Evolutionary conservation across 305 asterid genomes (phyloP).

Genomic region (Striga hermonthica): DNA sequence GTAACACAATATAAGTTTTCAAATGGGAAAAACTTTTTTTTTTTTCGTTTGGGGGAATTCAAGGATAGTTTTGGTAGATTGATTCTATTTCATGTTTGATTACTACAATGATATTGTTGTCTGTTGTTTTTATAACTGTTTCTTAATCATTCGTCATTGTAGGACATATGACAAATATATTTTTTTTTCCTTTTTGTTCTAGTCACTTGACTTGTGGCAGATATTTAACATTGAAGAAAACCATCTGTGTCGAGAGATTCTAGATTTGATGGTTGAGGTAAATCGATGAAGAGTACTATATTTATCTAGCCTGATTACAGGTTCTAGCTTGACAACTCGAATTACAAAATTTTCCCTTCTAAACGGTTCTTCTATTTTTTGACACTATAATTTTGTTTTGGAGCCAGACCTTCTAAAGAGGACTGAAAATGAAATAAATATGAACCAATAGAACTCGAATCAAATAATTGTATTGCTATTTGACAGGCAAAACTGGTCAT

Average conservation of each 20-base stretch:
- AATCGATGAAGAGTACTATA: background rate
- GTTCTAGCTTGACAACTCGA: too few relatives aligned
- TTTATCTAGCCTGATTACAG: too few relatives aligned
- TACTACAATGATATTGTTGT: conserved; percentile 21
- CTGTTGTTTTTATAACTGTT: conserved; percentile 12
- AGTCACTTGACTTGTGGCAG: background rate
- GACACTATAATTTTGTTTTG: too few relatives aligned
- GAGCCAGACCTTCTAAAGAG: background rate
- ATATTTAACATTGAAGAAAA: background rate
- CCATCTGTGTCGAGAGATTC: too few relatives aligned
- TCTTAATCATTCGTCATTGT: conserved; percentile 26
- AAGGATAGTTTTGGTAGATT: conserved; percentile 16
- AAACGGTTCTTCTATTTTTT: too few relatives aligned
- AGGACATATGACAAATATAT: background rate
- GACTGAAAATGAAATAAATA: background rate
- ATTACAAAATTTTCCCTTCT: too few relatives aligned
- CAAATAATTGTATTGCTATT: conserved; percentile 32
- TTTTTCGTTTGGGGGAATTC: background rate
- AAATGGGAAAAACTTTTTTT: conserved; percentile 8
- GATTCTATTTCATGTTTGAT: conserved; percentile 26
- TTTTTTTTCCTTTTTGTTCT: background rate
- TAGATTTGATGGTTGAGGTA: background rate
- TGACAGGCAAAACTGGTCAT: conserved; percentile 37
- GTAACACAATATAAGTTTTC: conserved; percentile 11
- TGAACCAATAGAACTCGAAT: conserved; percentile 28